Evolutionary conservation across 1,284 basidiomycete genomes (phyloP), one percentile per base, ranked within the genome.

Genomic region (Volvariella volvacea): DNA sequence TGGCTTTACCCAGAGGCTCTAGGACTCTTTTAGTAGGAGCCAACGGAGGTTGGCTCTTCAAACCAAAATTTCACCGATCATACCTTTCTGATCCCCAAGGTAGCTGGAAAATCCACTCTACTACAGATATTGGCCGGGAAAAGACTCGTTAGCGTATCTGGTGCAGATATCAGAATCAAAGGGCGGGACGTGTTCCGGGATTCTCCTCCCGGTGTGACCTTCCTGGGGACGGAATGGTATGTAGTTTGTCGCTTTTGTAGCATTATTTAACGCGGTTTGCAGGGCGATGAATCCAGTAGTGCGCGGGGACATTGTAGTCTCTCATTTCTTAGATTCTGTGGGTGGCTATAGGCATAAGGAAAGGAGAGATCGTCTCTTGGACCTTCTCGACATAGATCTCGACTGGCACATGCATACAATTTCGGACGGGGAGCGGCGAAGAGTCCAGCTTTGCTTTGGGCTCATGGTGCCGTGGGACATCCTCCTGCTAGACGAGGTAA

Each of bases 201-300:
- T 55, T 76, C 78, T 8, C 81, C 81, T 9, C 60, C 76, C 38
- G 89, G 89, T 6, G 79, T 96, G 19, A 88, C 92, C 7, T 95
- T 93, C 61, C 78, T 99, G 19, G 94, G 94, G 43, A 90, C 91
- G 1, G 90, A 93, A 67, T 94, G 88, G 90, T 85, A 45, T 34
- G 34, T 32, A 17, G 41, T 28, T 39, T 31, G 32, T 44, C 16
- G 31, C 36, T 22, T 20, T 16, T 20, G 34, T 9, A 31, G n/a
- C 30, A n/a, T 9, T 31, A 31, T 7, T 20, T 36, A 36, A 16
- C 34, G 4, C 6, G 8, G 34, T 28, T 12, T 45, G 8, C 55
- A 86, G 91, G 91, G 92, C 92, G 3, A 89, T 89, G 81, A 98
- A 98, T 66, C 93, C 93, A 1, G 94, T 98, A 42, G 95, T 99